Evolutionary conservation across 75 land plant genomes (phyloP).

Genomic region (Pinus tabuliformis): DNA sequence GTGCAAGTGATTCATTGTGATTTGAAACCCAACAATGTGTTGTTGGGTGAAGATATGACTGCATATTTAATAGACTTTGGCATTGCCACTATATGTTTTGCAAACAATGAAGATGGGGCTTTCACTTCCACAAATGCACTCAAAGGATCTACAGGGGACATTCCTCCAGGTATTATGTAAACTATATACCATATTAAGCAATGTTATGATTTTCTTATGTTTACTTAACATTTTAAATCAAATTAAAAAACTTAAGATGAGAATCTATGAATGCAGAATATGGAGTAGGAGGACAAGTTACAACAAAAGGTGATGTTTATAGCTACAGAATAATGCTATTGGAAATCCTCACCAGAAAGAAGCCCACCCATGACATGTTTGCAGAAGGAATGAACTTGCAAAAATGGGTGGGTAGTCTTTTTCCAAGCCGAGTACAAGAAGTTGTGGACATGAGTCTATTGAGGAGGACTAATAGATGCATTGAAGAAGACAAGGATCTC

Average conservation of each 20-base stretch:
- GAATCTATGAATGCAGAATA: not conserved
- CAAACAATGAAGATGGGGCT: not conserved
- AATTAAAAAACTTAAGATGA: not conserved
- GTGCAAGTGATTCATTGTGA: constrained; percentile 4
- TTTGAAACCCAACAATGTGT: not conserved
- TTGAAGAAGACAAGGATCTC: too few relatives aligned
- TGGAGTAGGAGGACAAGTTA: not conserved
- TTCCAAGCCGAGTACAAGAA: not conserved
- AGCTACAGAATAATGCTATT: not conserved
- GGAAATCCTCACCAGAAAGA: not conserved
- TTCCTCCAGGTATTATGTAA: not conserved
- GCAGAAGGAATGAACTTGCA: not conserved
- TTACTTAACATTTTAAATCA: not conserved
- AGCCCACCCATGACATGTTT: not conserved
- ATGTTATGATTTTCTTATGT: not conserved
- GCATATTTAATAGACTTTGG: not conserved
- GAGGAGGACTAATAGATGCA: too few relatives aligned
- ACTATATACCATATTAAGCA: not conserved
- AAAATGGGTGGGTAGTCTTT: not conserved
- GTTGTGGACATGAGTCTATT: not conserved
- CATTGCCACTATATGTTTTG: not conserved
- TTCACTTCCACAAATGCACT: not conserved
- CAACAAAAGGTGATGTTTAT: not conserved
- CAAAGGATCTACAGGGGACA: not conserved
- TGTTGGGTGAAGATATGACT: not conserved